Percentiles rank a stretch among this genome's conserved stretches.
These are phyloP conservation scores for Mimosa pudica DNA, from an alignment of 306 rosid genomes.

Conservation along the genomic window DNA sequence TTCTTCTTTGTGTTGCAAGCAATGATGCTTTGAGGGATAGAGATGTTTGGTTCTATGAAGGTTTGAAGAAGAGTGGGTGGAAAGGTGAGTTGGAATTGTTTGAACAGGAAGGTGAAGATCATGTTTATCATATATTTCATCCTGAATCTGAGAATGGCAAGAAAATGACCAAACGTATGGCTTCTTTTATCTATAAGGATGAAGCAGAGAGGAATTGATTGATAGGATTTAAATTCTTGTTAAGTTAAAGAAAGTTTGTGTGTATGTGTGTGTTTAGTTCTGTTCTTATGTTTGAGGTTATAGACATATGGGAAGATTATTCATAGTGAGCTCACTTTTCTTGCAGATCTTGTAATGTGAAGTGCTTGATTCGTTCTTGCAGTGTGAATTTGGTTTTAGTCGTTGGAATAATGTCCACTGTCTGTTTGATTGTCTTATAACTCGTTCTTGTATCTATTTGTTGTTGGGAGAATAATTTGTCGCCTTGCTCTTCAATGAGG, in stretches of 20 bases:
- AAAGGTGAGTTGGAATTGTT: conserved; percentile 34
- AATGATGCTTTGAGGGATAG: conserved; percentile 35
- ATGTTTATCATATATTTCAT: conserved; percentile 31
- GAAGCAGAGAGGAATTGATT: not conserved
- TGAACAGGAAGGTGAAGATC: conserved; percentile 35
- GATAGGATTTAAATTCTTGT: too few relatives aligned
- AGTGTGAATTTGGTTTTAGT: not conserved
- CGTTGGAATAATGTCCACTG: too few relatives aligned
- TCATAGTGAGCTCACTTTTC: not conserved
- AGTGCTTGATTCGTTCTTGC: not conserved
- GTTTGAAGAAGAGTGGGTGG: conserved; percentile 46
- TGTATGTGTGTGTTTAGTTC: not conserved
- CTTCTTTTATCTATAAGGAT: conserved; percentile 21
- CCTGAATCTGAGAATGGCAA: conserved; percentile 23
- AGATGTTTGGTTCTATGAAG: conserved; percentile 42
- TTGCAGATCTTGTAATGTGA: not conserved
- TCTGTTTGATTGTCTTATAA: too few relatives aligned
- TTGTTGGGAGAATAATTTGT: too few relatives aligned
- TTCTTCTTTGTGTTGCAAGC: conserved; percentile 38
- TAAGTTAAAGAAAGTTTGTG: not conserved
- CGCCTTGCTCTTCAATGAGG: too few relatives aligned
- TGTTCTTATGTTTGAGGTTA: not conserved
- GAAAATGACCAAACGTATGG: conserved; percentile 9
- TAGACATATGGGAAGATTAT: not conserved
- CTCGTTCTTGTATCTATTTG: too few relatives aligned